Evolutionary conservation across 371 early-diverging fungal species (phyloP).

Genomic region (Entomophthora muscae): DNA sequence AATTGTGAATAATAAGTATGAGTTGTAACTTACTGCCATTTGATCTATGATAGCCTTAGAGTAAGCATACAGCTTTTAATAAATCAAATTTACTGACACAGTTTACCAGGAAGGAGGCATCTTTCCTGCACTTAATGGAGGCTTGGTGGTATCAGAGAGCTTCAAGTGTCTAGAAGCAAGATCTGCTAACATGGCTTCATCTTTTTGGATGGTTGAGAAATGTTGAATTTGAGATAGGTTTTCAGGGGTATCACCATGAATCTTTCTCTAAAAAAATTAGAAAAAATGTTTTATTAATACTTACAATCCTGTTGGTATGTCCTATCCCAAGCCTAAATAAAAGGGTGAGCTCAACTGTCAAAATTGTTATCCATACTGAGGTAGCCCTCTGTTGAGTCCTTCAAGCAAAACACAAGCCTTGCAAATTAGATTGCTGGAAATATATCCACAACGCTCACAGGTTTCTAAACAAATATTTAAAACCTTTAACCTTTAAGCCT

Average conservation of each 20-base stretch:
- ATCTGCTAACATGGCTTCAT: not conserved
- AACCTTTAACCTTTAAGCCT: not conserved
- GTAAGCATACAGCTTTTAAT: too few relatives aligned
- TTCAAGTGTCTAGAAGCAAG: not conserved
- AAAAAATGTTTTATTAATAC: constrained; percentile 15
- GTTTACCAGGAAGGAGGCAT: not conserved
- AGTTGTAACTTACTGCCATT: too few relatives aligned
- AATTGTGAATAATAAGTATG: too few relatives aligned
- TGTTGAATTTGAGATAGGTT: constrained; percentile 10
- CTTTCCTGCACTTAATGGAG: not conserved
- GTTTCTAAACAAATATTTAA: constrained; percentile 15
- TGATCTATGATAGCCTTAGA: too few relatives aligned
- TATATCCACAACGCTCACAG: constrained; percentile 88
- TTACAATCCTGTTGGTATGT: constrained; percentile 25
- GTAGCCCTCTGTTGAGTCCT: constrained; percentile 77
- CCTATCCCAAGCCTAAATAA: constrained; percentile 12
- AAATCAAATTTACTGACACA: too few relatives aligned
- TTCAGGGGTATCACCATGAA: constrained; percentile 14
- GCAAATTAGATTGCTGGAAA: constrained; percentile 77
- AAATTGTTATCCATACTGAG: constrained; percentile 22
- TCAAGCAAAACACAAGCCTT: constrained; percentile 91
- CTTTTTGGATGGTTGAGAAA: constrained; percentile 9
- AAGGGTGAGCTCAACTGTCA: not conserved
- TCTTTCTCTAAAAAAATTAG: constrained; percentile 11
- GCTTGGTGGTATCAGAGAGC: not conserved